Base-by-base conservation (phyloP, 2,329 filamentous ascomycete species). In the Lachnellula occidentalis region DNA sequence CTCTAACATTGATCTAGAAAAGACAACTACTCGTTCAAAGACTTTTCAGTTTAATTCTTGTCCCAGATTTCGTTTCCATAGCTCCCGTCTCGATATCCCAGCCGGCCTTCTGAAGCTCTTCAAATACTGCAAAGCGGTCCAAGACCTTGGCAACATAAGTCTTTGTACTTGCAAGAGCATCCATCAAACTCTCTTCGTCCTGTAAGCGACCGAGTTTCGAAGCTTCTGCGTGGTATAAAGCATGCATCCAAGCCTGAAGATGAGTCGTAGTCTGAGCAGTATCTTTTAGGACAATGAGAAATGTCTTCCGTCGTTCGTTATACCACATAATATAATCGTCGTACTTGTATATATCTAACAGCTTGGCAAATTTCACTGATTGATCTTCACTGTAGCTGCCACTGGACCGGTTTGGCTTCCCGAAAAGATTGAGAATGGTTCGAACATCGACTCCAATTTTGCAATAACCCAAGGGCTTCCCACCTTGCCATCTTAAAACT, bases 11-110 rank as follows among this genome's bases (percentile, higher is more conserved):
- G 8, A 31, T 31, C 27, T 31, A 31, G 27, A 31, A 31, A 31
- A 31, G 9, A 31, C 2, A 31, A 11, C 27, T 31, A 31, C 27
- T 31, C 27, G 9, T 31, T 31, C 27, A 31, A 34, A 36, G 36
- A 34, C 12, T 14, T 46, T 55, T 41, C 21, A 54, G 31, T 36
- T 46, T 51, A 51, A 76, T 57, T 55, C 74, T 68, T 51, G 66
- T 64, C 11, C 80, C 82, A 46, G 79, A 73, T 55, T 72, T 76
- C 17, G 86, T 90, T 73, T 91, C 87, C 62, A 92, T 72, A 5
- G 82, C 85, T 39, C 77, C 77, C 49, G 76, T 76, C 53, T 81
- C 73, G 46, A 88, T 62, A 70, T 91, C 80, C 88, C 88, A 92
- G 0, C 87, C 87, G 34, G 64, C 72, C 34, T 68, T 67, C 55